A percentile compares a stretch with the other conserved stretches of the same genome.
phyloP scores from a whole-genome alignment of 202 grass and related monocot genomes.

The Panicum virgatum region DNA sequence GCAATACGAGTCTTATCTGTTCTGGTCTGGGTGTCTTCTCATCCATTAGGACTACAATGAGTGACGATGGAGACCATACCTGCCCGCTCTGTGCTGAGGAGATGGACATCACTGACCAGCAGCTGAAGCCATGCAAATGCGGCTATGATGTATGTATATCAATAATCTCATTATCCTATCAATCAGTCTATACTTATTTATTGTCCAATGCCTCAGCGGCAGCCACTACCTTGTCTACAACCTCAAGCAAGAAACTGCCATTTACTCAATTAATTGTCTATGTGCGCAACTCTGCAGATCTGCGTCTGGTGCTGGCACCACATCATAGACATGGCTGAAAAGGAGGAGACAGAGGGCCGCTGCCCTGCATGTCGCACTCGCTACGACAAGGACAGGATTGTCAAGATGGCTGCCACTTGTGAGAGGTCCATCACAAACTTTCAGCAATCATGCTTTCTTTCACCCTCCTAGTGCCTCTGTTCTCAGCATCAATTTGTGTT shows the following conservation, averaged over 20 bases:
- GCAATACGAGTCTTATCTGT: background rate
- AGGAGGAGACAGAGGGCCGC: slow-evolving; percentile 92
- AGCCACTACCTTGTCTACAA: background rate
- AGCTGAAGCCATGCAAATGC: slow-evolving; percentile 95
- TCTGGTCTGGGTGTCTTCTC: background rate
- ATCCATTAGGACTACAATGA: slow-evolving; percentile 76
- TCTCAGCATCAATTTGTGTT: background rate
- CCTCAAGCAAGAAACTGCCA: background rate
- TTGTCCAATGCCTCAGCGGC: background rate
- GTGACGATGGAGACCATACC: slow-evolving; percentile 89
- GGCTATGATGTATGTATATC: slow-evolving; percentile 74
- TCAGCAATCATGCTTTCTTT: background rate
- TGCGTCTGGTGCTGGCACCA: slow-evolving; percentile 99
- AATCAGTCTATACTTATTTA: background rate
- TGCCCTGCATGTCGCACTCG: slow-evolving; percentile 83
- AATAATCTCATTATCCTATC: background rate
- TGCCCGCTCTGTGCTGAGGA: slow-evolving; percentile 98
- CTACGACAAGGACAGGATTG: slow-evolving; percentile 96
- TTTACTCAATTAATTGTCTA: background rate
- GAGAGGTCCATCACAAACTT: slow-evolving; percentile 51
- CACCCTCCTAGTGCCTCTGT: background rate
- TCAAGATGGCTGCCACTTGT: slow-evolving; percentile 82
- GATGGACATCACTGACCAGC: slow-evolving; percentile 99
- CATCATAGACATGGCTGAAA: slow-evolving; percentile 95
- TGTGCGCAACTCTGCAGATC: slow-evolving; percentile 45